Conservation (phyloP, 805 yeast genomes). For the Zygosaccharomyces kombuchaensis region DNA sequence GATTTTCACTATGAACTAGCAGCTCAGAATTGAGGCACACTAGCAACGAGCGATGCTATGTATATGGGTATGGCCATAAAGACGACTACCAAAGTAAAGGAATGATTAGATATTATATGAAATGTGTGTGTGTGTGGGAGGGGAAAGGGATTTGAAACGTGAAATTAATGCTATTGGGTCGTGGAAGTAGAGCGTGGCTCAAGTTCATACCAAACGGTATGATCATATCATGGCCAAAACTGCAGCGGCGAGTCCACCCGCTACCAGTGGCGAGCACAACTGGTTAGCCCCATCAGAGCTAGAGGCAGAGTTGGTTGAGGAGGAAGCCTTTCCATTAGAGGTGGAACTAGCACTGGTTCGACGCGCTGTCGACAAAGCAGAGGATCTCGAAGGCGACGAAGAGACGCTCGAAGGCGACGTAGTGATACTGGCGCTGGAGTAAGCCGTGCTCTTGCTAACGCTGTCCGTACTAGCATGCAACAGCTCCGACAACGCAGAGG, state of each 20-base stretch:
- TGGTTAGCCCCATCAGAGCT: constrained; percentile 12
- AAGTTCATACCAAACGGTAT: background rate
- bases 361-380: background rate
- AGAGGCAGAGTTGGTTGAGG: constrained; percentile 6
- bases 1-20: too few species aligned
- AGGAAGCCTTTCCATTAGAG: background rate
- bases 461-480: constrained; percentile 7
- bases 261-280: constrained; percentile 7
- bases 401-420: background rate
- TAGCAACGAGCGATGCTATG: too few species aligned
- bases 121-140: too few species aligned
- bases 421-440: background rate
- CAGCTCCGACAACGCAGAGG: constrained; percentile 15
- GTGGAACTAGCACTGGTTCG: background rate
- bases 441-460: background rate
- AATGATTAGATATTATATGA: too few species aligned
- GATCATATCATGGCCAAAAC: constrained; percentile 8
- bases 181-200: background rate
- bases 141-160: too few species aligned
- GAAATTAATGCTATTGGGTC: background rate
- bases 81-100: too few species aligned
- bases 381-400: background rate
- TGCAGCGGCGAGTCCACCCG: constrained; percentile 12
- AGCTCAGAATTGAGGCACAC: too few species aligned
- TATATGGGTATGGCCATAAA: too few species aligned